These are phyloP conservation scores for Lobosporangium transversale DNA, from an alignment of 192 early-diverging fungal species.

Conservation along the genomic window DNA sequence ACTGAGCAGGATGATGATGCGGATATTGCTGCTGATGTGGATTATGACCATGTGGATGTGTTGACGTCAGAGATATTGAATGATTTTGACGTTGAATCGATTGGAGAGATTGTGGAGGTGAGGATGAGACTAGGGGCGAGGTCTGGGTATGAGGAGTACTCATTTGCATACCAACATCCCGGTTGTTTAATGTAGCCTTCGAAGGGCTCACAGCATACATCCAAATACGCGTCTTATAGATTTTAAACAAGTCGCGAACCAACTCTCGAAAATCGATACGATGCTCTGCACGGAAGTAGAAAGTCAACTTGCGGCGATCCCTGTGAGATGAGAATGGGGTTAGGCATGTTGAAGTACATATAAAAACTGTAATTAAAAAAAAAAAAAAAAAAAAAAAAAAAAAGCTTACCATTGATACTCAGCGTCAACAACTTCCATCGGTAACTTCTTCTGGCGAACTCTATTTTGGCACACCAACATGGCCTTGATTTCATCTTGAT, in stretches of 20 bases:
- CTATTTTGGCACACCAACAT: conserved; percentile 88
- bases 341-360: too few relatives aligned
- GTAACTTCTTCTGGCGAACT: conserved; percentile 88
- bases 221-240: conserved; percentile 99
- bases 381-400: too few relatives aligned
- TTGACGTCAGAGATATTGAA: background rate
- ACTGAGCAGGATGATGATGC: conserved; percentile 13
- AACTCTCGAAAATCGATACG: conserved; percentile 97
- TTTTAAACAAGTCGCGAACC: conserved; percentile 95
- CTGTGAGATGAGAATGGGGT: conserved; percentile 51
- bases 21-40: conserved; percentile 4
- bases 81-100: background rate
- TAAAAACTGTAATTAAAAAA: too few relatives aligned
- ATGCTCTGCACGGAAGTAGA: conserved; percentile 93
- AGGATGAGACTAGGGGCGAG: conserved; percentile 7
- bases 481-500: conserved; percentile 90
- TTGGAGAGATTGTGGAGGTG: conserved; percentile 5
- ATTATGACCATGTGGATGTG: background rate
- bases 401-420: conserved; percentile 97
- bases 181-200: background rate
- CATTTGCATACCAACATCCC: background rate
- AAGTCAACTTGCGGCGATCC: conserved; percentile 96
- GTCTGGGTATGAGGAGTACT: background rate
- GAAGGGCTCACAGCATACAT: conserved; percentile 69
- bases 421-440: conserved; percentile 96